phyloP scores from a whole-genome alignment of 2,329 filamentous ascomycete species.

The Colletotrichum tofieldiae region DNA sequence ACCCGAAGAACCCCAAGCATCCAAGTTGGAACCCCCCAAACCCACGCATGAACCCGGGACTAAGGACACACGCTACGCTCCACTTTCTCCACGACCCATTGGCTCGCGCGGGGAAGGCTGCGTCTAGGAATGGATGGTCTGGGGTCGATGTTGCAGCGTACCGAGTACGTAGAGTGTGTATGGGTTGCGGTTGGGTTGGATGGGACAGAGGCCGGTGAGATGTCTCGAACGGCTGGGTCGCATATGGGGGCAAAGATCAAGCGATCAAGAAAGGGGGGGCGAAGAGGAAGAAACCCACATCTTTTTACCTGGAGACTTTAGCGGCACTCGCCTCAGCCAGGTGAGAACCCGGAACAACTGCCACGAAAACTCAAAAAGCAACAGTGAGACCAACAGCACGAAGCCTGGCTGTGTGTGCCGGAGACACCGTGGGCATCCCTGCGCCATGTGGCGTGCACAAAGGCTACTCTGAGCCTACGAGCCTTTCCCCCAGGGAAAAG shows the following conservation, averaged over 20 bases:
- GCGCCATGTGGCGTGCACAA: constrained; percentile 32
- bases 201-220: not conserved
- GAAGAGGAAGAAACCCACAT: constrained; percentile 9
- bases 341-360: not conserved
- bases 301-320: not conserved
- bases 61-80: constrained; percentile 23
- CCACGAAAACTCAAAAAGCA: not conserved
- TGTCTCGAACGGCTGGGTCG: constrained; percentile 14
- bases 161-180: not conserved
- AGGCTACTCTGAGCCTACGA: not conserved
- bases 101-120: constrained; percentile 36
- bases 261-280: not conserved
- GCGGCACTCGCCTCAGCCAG: not conserved
- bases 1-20: not conserved
- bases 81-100: constrained; percentile 40
- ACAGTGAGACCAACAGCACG: not conserved
- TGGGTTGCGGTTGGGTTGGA: constrained; percentile 49
- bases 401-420: constrained; percentile 10
- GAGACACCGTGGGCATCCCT: constrained; percentile 34
- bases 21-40: not conserved
- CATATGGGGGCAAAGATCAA: not conserved
- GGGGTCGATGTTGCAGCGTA: constrained; percentile 18
- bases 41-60: constrained; percentile 27
- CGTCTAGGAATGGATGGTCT: constrained; percentile 27
- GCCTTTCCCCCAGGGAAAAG: constrained; percentile 19